Conservation (phyloP, 306 rosid species). For the Begonia loranthoides region DNA sequence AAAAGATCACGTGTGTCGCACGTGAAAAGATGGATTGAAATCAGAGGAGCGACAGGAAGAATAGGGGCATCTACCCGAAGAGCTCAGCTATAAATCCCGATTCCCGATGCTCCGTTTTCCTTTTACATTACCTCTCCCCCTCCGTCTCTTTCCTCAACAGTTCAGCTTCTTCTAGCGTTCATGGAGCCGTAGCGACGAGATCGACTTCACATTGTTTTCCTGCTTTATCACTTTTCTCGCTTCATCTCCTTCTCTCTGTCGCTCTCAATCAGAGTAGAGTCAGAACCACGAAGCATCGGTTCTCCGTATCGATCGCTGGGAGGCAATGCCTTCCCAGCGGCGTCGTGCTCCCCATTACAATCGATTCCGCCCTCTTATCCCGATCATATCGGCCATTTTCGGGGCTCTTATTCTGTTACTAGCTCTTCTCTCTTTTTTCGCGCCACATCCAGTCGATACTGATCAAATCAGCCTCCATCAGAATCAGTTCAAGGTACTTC, state of each 20-base stretch:
- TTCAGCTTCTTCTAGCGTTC: conserved; percentile 9
- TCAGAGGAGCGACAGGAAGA: no score
- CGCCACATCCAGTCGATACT: conserved; percentile 60
- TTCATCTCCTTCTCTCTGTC: background rate
- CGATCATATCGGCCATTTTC: conserved; percentile 47
- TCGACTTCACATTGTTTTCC: background rate
- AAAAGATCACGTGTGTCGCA: no score
- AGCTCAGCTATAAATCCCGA: background rate
- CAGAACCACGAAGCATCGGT: conserved; percentile 4
- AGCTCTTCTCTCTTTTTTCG: conserved; percentile 63
- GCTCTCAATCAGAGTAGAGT: conserved; percentile 1
- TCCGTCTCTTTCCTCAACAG: background rate
- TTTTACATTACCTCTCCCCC: conserved; percentile 10
- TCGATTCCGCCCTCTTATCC: conserved; percentile 45
- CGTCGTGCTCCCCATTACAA: conserved; percentile 69
- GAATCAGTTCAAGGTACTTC: conserved; percentile 34
- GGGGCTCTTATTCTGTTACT: conserved; percentile 55
- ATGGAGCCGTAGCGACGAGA: conserved; percentile 9
- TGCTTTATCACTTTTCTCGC: background rate
- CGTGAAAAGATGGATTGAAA: no score
- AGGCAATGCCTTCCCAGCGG: conserved; percentile 54
- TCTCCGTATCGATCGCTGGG: background rate
- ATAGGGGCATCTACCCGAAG: no score
- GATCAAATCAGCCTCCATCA: conserved; percentile 28
- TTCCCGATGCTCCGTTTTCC: conserved; percentile 2